phyloP scores from a whole-genome alignment of 805 yeast genomes.

The Wickerhamomyces rabaulensis region DNA sequence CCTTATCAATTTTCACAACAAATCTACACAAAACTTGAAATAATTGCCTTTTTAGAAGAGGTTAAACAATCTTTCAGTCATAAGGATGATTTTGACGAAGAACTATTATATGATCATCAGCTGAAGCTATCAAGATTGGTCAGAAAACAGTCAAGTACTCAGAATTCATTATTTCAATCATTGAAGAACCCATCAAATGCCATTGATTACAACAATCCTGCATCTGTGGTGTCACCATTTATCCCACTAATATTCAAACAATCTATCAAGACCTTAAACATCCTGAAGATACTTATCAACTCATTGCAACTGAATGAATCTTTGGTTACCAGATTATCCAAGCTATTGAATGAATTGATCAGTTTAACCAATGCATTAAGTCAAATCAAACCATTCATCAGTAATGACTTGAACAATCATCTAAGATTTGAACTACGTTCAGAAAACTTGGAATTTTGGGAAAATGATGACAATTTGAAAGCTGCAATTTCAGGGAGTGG shows the following conservation, averaged over 20 bases:
- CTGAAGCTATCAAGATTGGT: constrained; percentile 34
- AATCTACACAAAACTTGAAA: constrained; percentile 31
- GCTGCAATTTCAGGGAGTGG: neutral
- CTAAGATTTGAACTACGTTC: constrained; percentile 18
- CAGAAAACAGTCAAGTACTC: constrained; percentile 22
- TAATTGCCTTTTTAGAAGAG: constrained; percentile 33
- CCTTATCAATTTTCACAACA: constrained; percentile 24
- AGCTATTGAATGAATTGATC: constrained; percentile 23
- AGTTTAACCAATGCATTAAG: constrained; percentile 22
- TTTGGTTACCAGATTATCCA: constrained; percentile 17
- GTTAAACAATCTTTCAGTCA: constrained; percentile 13
- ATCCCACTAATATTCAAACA: constrained; percentile 26
- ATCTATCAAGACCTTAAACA: constrained; percentile 20
- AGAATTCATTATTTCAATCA: constrained; percentile 8
- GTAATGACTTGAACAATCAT: constrained; percentile 20
- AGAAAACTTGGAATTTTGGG: constrained; percentile 15
- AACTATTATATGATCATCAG: constrained; percentile 30
- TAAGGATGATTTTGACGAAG: constrained; percentile 23
- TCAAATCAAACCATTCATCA: constrained; percentile 25
- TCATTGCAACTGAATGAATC: constrained; percentile 24
- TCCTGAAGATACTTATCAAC: constrained; percentile 24
- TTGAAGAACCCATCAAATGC: constrained; percentile 20
- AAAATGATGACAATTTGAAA: constrained; percentile 10
- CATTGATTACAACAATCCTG: constrained; percentile 12
- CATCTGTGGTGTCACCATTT: constrained; percentile 19